These are phyloP conservation scores for Claviceps maximensis DNA, from an alignment of 2,329 filamentous ascomycete genomes.

Conservation along the genomic window DNA sequence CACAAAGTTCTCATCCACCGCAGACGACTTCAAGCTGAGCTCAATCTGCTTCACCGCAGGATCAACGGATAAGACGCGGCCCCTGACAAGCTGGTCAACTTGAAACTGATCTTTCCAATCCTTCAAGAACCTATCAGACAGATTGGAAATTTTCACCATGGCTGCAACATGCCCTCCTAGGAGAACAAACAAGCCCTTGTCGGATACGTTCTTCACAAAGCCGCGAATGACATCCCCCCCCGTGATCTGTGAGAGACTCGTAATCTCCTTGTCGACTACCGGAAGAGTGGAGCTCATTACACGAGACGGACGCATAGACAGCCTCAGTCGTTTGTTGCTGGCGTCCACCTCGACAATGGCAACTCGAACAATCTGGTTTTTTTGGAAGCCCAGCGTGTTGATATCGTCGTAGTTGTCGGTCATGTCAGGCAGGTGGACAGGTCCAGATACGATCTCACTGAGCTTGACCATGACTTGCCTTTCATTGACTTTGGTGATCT, in stretches of 20 bases:
- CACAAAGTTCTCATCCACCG: constrained; percentile 66
- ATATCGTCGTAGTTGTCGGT: constrained; percentile 75
- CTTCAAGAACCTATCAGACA: constrained; percentile 85
- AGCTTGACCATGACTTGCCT: constrained; percentile 76
- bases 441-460: constrained; percentile 64
- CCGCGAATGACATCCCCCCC: constrained; percentile 73
- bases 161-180: constrained; percentile 71
- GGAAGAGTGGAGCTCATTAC: constrained; percentile 75
- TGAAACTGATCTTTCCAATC: constrained; percentile 90
- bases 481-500: constrained; percentile 76
- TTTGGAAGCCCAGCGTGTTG: constrained; percentile 60
- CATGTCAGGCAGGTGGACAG: constrained; percentile 71
- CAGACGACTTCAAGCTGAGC: constrained; percentile 76
- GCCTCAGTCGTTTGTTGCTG: constrained; percentile 68
- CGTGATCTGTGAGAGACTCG: constrained; percentile 54
- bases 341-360: constrained; percentile 69
- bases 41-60: constrained; percentile 57
- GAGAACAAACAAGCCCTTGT: constrained; percentile 78
- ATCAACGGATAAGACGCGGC: constrained; percentile 66
- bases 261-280: constrained; percentile 71
- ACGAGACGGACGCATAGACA: constrained; percentile 77
- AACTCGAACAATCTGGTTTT: constrained; percentile 80
- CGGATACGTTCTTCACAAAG: constrained; percentile 80
- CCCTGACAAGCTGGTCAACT: constrained; percentile 80
- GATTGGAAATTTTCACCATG: constrained; percentile 72